A percentile compares a stretch with the other conserved stretches of the same genome.
phyloP scores from a whole-genome alignment of 140 eudicot genomes.

The Senecio squalidus region DNA sequence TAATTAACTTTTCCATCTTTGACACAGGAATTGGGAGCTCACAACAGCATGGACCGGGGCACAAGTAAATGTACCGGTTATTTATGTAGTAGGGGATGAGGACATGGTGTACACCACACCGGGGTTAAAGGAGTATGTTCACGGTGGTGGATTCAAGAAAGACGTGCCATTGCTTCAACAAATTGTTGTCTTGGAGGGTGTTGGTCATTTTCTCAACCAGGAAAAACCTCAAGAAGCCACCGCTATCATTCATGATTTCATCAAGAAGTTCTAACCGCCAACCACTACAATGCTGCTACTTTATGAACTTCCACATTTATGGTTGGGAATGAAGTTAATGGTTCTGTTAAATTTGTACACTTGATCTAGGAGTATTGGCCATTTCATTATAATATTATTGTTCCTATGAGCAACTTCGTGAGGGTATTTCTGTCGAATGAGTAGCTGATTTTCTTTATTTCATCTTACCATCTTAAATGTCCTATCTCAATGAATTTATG shows the following conservation, averaged over 20 bases:
- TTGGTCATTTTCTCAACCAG: constrained; percentile 69
- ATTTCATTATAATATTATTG: constrained; percentile 1
- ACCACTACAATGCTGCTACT: constrained; percentile 9
- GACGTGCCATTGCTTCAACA: constrained; percentile 65
- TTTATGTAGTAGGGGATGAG: constrained; percentile 49
- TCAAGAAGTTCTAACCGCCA: constrained; percentile 37
- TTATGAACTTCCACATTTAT: neutral
- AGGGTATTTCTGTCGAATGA: constrained; percentile 1
- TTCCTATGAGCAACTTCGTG: constrained; percentile 11
- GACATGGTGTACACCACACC: constrained; percentile 71
- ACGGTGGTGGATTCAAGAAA: constrained; percentile 58
- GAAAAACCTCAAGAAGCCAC: constrained; percentile 54
- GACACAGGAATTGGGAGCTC: constrained; percentile 64
- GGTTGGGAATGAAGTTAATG: constrained; percentile 31
- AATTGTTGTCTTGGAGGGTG: constrained; percentile 51
- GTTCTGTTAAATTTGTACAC: constrained; percentile 17
- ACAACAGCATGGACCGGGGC: constrained; percentile 64
- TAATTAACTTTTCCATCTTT: neutral
- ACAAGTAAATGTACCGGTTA: constrained; percentile 41
- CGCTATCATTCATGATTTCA: constrained; percentile 47
- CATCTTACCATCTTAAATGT: neutral
- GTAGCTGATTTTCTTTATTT: neutral
- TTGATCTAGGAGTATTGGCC: constrained; percentile 15
- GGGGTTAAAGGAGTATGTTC: constrained; percentile 69
- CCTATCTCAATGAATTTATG: too few relatives aligned